Percentiles rank a stretch among this genome's conserved stretches.
These are phyloP conservation scores for Tuber umbilicatum DNA, from an alignment of 495 filamentous ascomycete genomes.

Conservation along the genomic window DNA sequence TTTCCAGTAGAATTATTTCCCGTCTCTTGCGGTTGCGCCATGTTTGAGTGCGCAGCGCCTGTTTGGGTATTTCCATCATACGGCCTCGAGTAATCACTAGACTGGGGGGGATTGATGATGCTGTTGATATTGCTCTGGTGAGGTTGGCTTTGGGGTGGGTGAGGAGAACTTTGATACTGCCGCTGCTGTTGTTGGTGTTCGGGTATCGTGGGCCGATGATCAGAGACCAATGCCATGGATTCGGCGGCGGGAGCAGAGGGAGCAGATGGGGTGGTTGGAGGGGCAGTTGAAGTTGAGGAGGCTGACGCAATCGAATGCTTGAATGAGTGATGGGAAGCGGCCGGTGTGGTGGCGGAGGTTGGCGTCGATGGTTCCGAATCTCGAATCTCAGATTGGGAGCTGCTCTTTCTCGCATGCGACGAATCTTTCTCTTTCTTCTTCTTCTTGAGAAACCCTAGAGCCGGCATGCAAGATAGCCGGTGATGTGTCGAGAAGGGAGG, in stretches of 20 bases:
- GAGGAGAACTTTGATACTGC: conserved; percentile 42
- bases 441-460: conserved; percentile 88
- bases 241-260: conserved; percentile 42
- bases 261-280: conserved; percentile 40
- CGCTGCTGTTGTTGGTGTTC: conserved; percentile 42
- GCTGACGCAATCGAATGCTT: conserved; percentile 43
- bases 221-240: conserved; percentile 42
- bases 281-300: conserved; percentile 43
- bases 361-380: conserved; percentile 40
- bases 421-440: conserved; percentile 75
- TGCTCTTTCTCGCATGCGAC: conserved; percentile 40
- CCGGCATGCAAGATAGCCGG: conserved; percentile 55
- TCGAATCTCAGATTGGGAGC: conserved; percentile 42
- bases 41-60: conserved; percentile 40
- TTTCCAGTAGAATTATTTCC: conserved; percentile 22
- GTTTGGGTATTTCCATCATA: conserved; percentile 34
- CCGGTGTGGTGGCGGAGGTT: conserved; percentile 54
- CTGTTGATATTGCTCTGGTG: conserved; percentile 56
- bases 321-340: conserved; percentile 57
- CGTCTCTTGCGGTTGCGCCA: conserved; percentile 37
- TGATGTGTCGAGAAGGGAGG: conserved; percentile 38
- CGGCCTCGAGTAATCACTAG: conserved; percentile 46
- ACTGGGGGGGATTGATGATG: conserved; percentile 59
- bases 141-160: conserved; percentile 54
- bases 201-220: conserved; percentile 45